Percentiles rank a stretch among this genome's conserved stretches.
phyloP scores from a whole-genome alignment of 2,329 filamentous ascomycete genomes.

The Drechslera avenae region DNA sequence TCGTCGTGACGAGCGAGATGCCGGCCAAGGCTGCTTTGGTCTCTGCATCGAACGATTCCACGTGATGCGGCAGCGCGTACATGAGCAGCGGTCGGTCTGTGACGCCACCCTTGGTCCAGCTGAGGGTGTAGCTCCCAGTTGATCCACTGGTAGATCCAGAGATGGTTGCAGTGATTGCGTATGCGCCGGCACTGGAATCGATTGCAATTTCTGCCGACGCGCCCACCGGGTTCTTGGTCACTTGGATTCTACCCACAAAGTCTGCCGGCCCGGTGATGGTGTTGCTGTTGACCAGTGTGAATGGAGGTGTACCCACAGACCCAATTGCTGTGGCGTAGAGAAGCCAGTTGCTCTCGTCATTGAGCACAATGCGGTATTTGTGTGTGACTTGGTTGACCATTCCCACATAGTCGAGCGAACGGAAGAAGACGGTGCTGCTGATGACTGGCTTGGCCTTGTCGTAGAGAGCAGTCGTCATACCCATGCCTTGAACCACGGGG shows the following conservation, averaged over 20 bases:
- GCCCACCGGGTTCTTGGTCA: slow-evolving; percentile 74
- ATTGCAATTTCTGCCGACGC: slow-evolving; percentile 67
- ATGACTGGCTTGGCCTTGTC: slow-evolving; percentile 71
- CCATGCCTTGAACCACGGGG: slow-evolving; percentile 88
- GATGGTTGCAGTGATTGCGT: slow-evolving; percentile 64
- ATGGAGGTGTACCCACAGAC: slow-evolving; percentile 62
- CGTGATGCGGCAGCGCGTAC: slow-evolving; percentile 89
- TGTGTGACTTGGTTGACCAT: slow-evolving; percentile 48
- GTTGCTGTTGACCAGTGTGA: slow-evolving; percentile 70
- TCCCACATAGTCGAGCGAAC: slow-evolving; percentile 58
- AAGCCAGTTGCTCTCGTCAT: slow-evolving; percentile 73
- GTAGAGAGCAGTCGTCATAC: slow-evolving; percentile 81
- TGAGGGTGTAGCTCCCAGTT: slow-evolving; percentile 73
- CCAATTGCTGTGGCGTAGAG: slow-evolving; percentile 74
- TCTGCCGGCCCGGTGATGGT: slow-evolving; percentile 67
- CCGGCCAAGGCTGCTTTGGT: slow-evolving; percentile 57
- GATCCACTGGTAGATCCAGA: slow-evolving; percentile 51
- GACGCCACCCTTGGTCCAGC: slow-evolving; percentile 73
- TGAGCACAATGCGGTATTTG: slow-evolving; percentile 29
- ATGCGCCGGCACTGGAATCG: slow-evolving; percentile 78
- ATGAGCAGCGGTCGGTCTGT: slow-evolving; percentile 67
- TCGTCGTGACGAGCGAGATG: slow-evolving; percentile 76
- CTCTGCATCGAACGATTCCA: slow-evolving; percentile 70
- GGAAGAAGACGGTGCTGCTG: slow-evolving; percentile 77
- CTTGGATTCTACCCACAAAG: slow-evolving; percentile 80